Evolutionary conservation across 2,329 filamentous ascomycete species (phyloP), one percentile per base, ranked within the genome.

Genomic region (Colletotrichum spinosum): DNA sequence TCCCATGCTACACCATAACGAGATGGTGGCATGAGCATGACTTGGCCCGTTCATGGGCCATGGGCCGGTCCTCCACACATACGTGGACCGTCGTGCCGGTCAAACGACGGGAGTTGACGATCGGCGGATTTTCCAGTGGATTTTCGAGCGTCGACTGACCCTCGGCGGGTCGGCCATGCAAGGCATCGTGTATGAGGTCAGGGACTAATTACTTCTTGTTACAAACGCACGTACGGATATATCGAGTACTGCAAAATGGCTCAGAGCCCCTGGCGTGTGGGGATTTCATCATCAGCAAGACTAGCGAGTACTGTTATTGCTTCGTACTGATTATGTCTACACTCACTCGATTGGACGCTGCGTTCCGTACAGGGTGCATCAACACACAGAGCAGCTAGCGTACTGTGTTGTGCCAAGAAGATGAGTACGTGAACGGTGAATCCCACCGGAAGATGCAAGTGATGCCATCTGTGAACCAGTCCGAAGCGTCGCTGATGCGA

Each of bases 151-250:
- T 13, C 15, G 15, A 39, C 34, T 13, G 39, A 17, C 37, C 17
- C n/a, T 13, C 13, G 38, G 53, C 37, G 53, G 60, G 17, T 41
- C 46, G 46, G 45, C 55, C 49, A 12, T 58, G 45, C 45, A 55
- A 25, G 25, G 25, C 25, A 25, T 25, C 25, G 34, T 34, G 44
- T 45, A 61, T 65, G 61, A 60, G 51, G 60, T 61, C 61, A 65
- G 44, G 39, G 44, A 12, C n/a, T 45, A 17, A 9, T 17, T 25
- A 25, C 25, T 25, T 4, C 25, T 25, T 25, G 25, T 25, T 25
- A 4, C 25, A 25, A 25, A 25, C 25, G 25, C 25, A 25, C 25
- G 25, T 25, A 25, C 25, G 25, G 25, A 25, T 5, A 25, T 25
- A 25, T 25, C 25, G 4, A 25, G 25, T 25, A 25, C 25, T 25